Conservation (phyloP, 2,329 filamentous ascomycete species). For the Chrysoporthe deuterocubensis region DNA sequence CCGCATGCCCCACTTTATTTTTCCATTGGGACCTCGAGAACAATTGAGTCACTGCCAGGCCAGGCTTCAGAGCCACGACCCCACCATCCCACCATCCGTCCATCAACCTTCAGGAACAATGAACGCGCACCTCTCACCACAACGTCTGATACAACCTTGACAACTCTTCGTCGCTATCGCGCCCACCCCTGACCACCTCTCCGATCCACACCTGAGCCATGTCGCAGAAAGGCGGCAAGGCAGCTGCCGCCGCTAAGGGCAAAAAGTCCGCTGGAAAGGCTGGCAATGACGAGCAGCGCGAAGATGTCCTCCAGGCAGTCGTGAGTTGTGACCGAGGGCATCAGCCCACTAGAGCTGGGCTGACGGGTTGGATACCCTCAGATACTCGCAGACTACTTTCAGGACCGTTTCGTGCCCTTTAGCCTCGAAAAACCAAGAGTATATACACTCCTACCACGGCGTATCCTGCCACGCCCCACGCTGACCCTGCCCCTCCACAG, state of each 20-base stretch:
- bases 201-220: conserved; percentile 36
- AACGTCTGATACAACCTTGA: not conserved
- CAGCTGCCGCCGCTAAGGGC: conserved; percentile 47
- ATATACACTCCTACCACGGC: conserved; percentile 38
- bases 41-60: conserved; percentile 10
- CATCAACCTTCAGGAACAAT: not conserved
- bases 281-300: conserved; percentile 56
- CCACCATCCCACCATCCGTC: conserved; percentile 4
- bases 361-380: conserved; percentile 43
- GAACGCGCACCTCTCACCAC: conserved; percentile 1
- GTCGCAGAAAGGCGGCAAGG: conserved; percentile 48
- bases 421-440: conserved; percentile 87
- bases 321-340: conserved; percentile 44
- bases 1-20: conserved; percentile 13
- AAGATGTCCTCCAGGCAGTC: conserved; percentile 63
- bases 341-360: conserved; percentile 26
- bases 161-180: not conserved
- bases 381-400: conserved; percentile 93
- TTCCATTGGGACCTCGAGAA: not conserved
- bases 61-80: conserved; percentile 4
- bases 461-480: not conserved
- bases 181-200: not conserved
- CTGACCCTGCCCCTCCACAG: conserved; percentile 48
- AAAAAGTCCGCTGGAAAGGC: conserved; percentile 57
- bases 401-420: conserved; percentile 88